phyloP scores from a whole-genome alignment of 164 flowering plant species.

The Vitis rupestris region DNA sequence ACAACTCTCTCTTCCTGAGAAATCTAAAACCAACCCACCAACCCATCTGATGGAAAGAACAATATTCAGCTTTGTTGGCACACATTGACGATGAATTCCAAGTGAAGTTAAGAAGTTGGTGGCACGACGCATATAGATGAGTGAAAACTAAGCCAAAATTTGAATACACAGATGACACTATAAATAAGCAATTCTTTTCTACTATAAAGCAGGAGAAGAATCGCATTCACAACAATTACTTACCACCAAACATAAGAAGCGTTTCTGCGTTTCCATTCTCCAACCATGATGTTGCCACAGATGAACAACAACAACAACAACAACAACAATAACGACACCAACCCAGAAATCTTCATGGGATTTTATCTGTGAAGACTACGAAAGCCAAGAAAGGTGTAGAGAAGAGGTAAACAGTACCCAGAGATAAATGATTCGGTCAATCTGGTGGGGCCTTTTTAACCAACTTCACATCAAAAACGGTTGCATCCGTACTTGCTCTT shows the following conservation, averaged over 20 bases:
- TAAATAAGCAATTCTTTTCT: slow-evolving; percentile 14
- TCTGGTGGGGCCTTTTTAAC: too few species aligned
- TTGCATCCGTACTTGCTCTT: too few species aligned
- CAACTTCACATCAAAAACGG: too few species aligned
- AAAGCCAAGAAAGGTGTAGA: too few species aligned
- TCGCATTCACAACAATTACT: slow-evolving; percentile 28
- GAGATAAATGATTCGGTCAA: too few species aligned
- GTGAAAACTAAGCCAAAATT: slow-evolving; percentile 29
- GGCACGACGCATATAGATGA: slow-evolving; percentile 20
- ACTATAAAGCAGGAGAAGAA: slow-evolving; percentile 11
- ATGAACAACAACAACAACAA: too few species aligned
- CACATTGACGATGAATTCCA: slow-evolving; percentile 18
- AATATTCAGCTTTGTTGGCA: slow-evolving; percentile 17
- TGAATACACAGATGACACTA: slow-evolving; percentile 7
- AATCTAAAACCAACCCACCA: slow-evolving; percentile 10
- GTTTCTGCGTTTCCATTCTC: slow-evolving; percentile 2
- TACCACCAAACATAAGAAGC: slow-evolving; percentile 30
- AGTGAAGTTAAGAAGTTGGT: slow-evolving; percentile 36
- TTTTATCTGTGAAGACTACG: too few species aligned
- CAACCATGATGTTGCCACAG: too few species aligned
- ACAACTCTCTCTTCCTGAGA: slow-evolving; percentile 3
- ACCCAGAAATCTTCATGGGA: too few species aligned
- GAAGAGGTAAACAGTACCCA: too few species aligned
- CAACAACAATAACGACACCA: too few species aligned
- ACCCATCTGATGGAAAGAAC: slow-evolving; percentile 7